Evolutionary conservation across 768 basidiomycete genomes (phyloP).

Genomic region (Amanita exitialis): DNA sequence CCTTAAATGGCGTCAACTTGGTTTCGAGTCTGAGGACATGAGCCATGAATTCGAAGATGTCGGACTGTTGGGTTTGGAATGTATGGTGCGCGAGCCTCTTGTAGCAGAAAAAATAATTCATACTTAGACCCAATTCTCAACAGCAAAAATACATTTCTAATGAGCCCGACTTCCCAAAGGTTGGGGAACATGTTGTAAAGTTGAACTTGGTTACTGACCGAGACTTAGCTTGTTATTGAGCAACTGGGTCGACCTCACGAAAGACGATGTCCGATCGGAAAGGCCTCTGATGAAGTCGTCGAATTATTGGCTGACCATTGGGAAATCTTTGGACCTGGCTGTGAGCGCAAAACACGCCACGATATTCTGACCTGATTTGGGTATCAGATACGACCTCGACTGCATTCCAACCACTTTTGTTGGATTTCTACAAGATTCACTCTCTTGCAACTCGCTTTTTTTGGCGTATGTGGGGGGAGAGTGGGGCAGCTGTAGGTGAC

Average conservation of each 20-base stretch:
- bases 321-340: conserved; percentile 79
- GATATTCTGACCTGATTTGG: conserved; percentile 8
- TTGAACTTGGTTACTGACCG: neutral
- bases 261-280: conserved; percentile 74
- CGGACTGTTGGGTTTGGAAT: conserved; percentile 75
- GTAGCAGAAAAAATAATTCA: neutral
- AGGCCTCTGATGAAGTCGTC: conserved; percentile 78
- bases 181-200: conserved; percentile 14
- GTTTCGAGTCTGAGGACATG: conserved; percentile 69
- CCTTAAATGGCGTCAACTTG: conserved; percentile 69
- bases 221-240: conserved; percentile 57
- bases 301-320: conserved; percentile 80
- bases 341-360: conserved; percentile 29
- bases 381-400: conserved; percentile 65
- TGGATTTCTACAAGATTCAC: conserved; percentile 78
- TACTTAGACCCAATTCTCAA: neutral
- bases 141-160: conserved; percentile 61
- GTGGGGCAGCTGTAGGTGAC: conserved; percentile 66
- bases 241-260: conserved; percentile 67
- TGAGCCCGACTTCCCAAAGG: conserved; percentile 73
- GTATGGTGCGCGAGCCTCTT: conserved; percentile 44
- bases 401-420: conserved; percentile 79
- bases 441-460: conserved; percentile 78
- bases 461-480: conserved; percentile 88
- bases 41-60: conserved; percentile 68